A percentile compares a stretch with the other conserved stretches of the same genome.
Evolutionary conservation across 352 stramenopile genomes (phyloP).

Genomic region (Globisporangium alternatum): DNA sequence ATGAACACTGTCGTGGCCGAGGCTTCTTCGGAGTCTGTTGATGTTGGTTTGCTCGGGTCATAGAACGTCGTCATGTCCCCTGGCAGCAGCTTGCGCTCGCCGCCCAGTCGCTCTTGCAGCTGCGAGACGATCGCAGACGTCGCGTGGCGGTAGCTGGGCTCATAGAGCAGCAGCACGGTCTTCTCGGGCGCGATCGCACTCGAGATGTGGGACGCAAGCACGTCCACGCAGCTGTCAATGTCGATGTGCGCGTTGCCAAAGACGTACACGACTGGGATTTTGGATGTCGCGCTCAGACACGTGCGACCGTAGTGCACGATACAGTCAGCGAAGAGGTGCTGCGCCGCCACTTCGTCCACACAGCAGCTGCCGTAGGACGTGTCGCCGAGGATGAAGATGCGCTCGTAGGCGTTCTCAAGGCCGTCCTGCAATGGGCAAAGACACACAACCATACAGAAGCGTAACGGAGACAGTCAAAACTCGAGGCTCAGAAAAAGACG

Average conservation of each 20-base stretch:
- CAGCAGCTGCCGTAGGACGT: constrained; percentile 96
- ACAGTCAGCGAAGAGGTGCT: constrained; percentile 92
- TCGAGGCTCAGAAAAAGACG: background rate
- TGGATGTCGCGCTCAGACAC: constrained; percentile 84
- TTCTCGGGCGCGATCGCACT: constrained; percentile 31
- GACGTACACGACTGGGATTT: constrained; percentile 90
- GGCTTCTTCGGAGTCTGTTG: constrained; percentile 2
- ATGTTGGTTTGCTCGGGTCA: constrained; percentile 28
- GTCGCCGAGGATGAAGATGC: constrained; percentile 94
- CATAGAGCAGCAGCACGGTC: constrained; percentile 88
- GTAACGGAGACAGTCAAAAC: background rate
- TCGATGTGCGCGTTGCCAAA: constrained; percentile 83
- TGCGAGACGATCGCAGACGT: constrained; percentile 47
- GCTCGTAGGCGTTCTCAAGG: constrained; percentile 37
- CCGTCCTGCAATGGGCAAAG: constrained; percentile 25
- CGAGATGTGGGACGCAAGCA: constrained; percentile 29
- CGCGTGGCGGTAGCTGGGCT: constrained; percentile 87
- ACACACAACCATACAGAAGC: background rate
- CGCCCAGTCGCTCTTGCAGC: constrained; percentile 35
- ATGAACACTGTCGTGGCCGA: constrained; percentile 29
- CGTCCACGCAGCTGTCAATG: constrained; percentile 42
- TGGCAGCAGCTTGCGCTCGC: constrained; percentile 43
- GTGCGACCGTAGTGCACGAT: constrained; percentile 95
- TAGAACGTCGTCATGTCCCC: constrained; percentile 74
- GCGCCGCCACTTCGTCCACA: constrained; percentile 93